Conservation (phyloP, 148 eudicot genomes). For the Persicaria maculosa region DNA sequence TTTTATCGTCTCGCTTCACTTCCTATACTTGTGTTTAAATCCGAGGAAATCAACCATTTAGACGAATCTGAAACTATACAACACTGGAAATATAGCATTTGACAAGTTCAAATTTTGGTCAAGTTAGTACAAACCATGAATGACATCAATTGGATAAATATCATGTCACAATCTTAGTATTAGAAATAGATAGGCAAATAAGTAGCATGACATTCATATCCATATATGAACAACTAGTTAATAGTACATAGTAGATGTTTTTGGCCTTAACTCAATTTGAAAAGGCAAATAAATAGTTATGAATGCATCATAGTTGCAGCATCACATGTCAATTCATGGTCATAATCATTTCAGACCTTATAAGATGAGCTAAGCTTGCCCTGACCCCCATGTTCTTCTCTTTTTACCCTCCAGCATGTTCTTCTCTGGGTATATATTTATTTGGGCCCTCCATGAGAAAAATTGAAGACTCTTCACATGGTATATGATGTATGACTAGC, state of each 20-base stretch:
- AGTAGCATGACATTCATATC: neutral
- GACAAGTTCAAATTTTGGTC: neutral
- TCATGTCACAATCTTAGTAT: neutral
- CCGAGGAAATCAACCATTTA: neutral
- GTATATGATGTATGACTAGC: neutral
- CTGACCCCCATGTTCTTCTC: neutral
- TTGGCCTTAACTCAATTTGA: conserved; percentile 3
- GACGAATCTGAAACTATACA: neutral
- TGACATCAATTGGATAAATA: conserved; percentile 7
- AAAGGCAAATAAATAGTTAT: neutral
- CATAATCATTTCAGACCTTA: conserved; percentile 5
- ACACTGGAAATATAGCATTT: neutral
- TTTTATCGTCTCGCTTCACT: too few relatives aligned
- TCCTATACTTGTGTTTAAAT: neutral
- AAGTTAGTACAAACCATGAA: neutral
- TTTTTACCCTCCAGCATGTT: neutral
- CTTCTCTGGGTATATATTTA: neutral
- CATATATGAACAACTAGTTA: neutral
- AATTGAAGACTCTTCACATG: conserved; percentile 6
- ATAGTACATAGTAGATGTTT: neutral
- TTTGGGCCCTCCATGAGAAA: neutral
- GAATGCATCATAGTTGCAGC: neutral
- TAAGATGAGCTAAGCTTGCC: neutral
- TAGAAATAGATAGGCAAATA: conserved; percentile 3
- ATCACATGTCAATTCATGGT: conserved; percentile 8